Base-by-base conservation (phyloP, 2,329 filamentous ascomycete species). In the Septoria linicola region DNA sequence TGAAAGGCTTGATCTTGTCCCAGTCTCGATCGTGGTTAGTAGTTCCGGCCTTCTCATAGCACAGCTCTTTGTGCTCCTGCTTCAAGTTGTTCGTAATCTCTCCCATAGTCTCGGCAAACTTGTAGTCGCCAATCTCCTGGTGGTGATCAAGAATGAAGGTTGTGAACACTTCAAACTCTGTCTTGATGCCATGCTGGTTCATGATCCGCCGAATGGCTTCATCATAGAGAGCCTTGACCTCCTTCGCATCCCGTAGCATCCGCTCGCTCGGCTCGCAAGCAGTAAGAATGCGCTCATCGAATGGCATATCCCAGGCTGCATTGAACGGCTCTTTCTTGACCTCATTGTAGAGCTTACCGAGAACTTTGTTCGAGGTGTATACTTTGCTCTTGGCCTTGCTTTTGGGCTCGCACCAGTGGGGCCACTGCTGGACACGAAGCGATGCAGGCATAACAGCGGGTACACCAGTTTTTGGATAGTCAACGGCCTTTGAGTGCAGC, bases 141-240 rank as follows among this genome's bases (percentile, higher is more conserved):
- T 88, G 87, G 64, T 87, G 88, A 1, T 80, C 79, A 51, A 97
- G 76, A 2, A 91, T 82, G 68, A 96, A 97, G 0, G 88, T 85
- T 0, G 89, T 86, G 83, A 86, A 96, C 8, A 95, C 80, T 69
- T 99, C 93, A 59, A 96, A 96, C 63, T 99, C 93, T 0, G 88
- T 95, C 14, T 75, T 72, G 49, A 97, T 87, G 36, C 87, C 86
- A 59, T 90, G 83, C 63, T 96, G 91, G 1, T 83, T 85, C 83
- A 97, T 91, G 49, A 96, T 77, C 0, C 90, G 81, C 10, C 80
- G 81, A 62, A 97, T 78, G 0, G 83, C 80, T 13, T 79, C 78
- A 63, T 99, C 93, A 59, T 97, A 96, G 23, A 85, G 75, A 0
- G 63, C 65, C 69, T 99, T 99, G 62, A 96, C 72, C 8, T 78